A percentile compares a stretch with the other conserved stretches of the same genome.
phyloP scores from a whole-genome alignment of 163 green algal species.

The Scenedesmus sp. region DNA sequence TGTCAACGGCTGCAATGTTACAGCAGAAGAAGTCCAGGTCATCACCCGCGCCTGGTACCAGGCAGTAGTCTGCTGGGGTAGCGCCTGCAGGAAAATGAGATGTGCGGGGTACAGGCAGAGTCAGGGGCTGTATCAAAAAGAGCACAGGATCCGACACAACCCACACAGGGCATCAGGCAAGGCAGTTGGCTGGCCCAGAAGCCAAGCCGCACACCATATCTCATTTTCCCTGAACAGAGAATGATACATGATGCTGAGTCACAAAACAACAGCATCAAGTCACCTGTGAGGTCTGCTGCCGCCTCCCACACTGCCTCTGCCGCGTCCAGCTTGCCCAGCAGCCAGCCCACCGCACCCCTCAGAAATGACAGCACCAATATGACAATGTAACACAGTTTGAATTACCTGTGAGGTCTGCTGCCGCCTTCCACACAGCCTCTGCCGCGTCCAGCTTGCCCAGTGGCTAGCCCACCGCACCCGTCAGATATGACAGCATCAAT shows the following conservation, averaged over 20 bases:
- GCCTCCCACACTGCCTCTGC: neutral
- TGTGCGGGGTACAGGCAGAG: too few relatives aligned
- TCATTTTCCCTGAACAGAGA: neutral
- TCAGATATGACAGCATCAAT: neutral
- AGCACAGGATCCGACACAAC: too few relatives aligned
- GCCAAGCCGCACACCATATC: neutral
- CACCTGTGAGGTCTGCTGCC: neutral
- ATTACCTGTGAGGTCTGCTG: constrained; percentile 1
- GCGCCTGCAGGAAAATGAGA: neutral
- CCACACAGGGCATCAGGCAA: neutral
- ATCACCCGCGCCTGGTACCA: constrained; percentile 47
- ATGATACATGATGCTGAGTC: neutral
- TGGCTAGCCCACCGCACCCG: constrained; percentile 41
- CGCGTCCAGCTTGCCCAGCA: too few relatives aligned
- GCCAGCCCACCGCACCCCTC: neutral
- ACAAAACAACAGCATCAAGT: too few relatives aligned
- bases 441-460: constrained; percentile 55
- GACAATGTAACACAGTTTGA: neutral
- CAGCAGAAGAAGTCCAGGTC: constrained; percentile 67
- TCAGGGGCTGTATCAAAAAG: too few relatives aligned
- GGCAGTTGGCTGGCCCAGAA: neutral
- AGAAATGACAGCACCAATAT: neutral
- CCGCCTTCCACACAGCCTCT: constrained; percentile 52
- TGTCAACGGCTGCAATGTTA: constrained; percentile 53
- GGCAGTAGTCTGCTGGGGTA: constrained; percentile 49